Base-by-base conservation (phyloP, 805 yeast genomes). In the Jamesozyma piceae region DNA sequence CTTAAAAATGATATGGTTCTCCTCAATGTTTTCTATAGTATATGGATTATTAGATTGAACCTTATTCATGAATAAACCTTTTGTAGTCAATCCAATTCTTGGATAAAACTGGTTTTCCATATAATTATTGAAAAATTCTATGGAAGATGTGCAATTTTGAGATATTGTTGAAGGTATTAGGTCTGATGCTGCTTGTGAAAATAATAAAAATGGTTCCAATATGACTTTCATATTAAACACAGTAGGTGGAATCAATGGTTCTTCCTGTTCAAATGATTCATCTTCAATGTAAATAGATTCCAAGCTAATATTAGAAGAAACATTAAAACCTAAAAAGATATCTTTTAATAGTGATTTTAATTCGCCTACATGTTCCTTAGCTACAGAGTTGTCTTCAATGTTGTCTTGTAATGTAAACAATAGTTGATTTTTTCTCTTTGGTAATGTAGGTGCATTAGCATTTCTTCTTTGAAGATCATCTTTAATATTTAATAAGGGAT, bases 181-280 rank as follows among this genome's bases (percentile, higher is more conserved):
- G 2, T 69, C 52, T 10, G 69, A 64, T 1, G 83, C 65, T 1
- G 84, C 78, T 36, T 83, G 79, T 21, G 78, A 67, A 54, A 85
- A 86, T 11, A 78, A 64, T 38, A 86, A 68, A 31, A 86, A 77
- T 31, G 84, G 80, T 44, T 83, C 95, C 38, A 86, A 62, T 14
- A 88, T 73, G 4, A 83, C 72, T 49, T 89, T 73, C 81, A 89
- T 85, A 53, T 88, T 86, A 62, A 82, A 78, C 14, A 87, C 72
- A 53, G 78, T 78, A 2, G 86, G 78, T 0, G 79, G 77, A 2
- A 84, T 82, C 31, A 86, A 62, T 3, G 79, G 71, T 46, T 81
- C 79, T 41, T 80, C 80, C 50, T 74, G 72, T 19, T 77, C 68
- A 45, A 71, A 71, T 2, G 74, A 66, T 48, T 79, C 86, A 47